These are phyloP conservation scores for Aspergillus sp. DNA, from an alignment of 2,329 filamentous ascomycete genomes.

Conservation along the genomic window DNA sequence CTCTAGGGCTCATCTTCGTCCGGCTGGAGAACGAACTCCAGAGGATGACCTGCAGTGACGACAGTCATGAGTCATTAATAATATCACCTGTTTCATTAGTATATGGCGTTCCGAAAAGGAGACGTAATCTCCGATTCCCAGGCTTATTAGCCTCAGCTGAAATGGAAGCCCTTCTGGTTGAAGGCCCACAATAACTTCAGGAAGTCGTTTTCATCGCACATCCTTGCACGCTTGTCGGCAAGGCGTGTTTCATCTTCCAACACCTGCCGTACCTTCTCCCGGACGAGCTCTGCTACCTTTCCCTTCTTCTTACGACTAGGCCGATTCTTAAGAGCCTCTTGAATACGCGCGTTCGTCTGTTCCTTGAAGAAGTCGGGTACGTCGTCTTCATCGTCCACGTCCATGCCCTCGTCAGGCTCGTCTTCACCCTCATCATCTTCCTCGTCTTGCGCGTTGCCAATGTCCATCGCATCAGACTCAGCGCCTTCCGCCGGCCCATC, in stretches of 20 bases:
- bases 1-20: constrained; percentile 78
- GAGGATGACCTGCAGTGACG: constrained; percentile 39
- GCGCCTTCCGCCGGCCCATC: constrained; percentile 55
- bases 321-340: constrained; percentile 47
- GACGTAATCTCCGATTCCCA: not conserved
- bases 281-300: constrained; percentile 77
- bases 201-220: constrained; percentile 93
- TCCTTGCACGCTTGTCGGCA: constrained; percentile 75
- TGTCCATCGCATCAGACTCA: constrained; percentile 39
- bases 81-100: constrained; percentile 18
- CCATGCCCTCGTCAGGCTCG: constrained; percentile 53
- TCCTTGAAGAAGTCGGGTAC: constrained; percentile 84
- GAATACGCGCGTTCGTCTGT: constrained; percentile 36
- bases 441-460: constrained; percentile 34
- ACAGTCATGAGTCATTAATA: constrained; percentile 36
- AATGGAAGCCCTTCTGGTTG: constrained; percentile 91
- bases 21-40: constrained; percentile 36
- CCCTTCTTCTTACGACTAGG: constrained; percentile 71
- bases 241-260: constrained; percentile 78
- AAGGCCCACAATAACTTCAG: constrained; percentile 78
- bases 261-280: constrained; percentile 82
- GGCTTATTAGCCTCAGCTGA: constrained; percentile 57
- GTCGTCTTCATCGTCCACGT: constrained; percentile 61
- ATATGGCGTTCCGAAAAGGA: constrained; percentile 10
- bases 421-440: constrained; percentile 49